These are phyloP conservation scores for Periconia digitata DNA, from an alignment of 2,329 filamentous ascomycete genomes.

Conservation along the genomic window DNA sequence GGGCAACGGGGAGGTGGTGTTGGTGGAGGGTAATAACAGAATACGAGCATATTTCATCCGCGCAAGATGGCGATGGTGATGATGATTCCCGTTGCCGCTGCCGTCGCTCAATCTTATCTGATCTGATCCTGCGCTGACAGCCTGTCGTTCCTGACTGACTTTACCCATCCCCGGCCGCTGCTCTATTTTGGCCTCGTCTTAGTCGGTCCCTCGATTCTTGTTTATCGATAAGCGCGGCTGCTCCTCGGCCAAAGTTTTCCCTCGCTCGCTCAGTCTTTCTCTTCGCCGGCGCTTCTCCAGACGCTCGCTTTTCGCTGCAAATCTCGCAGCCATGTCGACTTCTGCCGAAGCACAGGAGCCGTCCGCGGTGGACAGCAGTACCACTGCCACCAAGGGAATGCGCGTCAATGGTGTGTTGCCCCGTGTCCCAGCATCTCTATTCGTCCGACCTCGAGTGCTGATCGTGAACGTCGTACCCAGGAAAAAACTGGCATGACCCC, in stretches of 20 bases:
- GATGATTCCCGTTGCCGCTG: too few relatives aligned
- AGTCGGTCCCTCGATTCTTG: too few relatives aligned
- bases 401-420: conserved; percentile 73
- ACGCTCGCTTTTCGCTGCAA: conserved; percentile 15
- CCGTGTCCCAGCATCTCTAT: neutral
- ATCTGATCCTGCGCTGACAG: conserved; percentile 17
- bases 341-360: conserved; percentile 45
- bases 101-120: conserved; percentile 25
- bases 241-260: neutral
- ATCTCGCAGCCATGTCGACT: conserved; percentile 34
- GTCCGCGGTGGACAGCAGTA: conserved; percentile 39
- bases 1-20: neutral
- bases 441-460: conserved; percentile 3
- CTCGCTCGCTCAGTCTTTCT: neutral
- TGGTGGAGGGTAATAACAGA: conserved; percentile 9
- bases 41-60: conserved; percentile 12
- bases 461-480: conserved; percentile 51
- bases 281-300: conserved; percentile 1
- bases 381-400: conserved; percentile 58
- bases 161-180: too few relatives aligned
- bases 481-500: conserved; percentile 89
- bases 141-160: too few relatives aligned
- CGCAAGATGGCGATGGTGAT: too few relatives aligned
- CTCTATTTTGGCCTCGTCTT: too few relatives aligned
- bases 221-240: conserved; percentile 12